Percentiles rank a stretch among this genome's conserved stretches.
These are phyloP conservation scores for Ustilago trichophora DNA, from an alignment of 1,284 basidiomycete genomes.

Conservation along the genomic window DNA sequence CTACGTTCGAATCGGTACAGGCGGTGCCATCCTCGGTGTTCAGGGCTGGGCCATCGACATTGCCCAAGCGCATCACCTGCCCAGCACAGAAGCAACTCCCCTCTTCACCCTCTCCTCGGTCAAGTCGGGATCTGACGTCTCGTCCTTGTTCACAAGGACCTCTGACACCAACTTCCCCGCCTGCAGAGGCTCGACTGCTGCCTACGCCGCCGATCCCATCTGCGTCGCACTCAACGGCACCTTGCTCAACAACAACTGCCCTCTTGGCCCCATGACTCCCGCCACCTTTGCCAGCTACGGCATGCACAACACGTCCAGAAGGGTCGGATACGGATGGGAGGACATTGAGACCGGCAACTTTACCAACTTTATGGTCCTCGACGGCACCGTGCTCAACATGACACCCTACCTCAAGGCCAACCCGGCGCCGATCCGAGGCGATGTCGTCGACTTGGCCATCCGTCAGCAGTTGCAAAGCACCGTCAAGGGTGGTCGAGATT, in stretches of 20 bases:
- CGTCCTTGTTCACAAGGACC: slow-evolving; percentile 74
- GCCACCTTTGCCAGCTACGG: slow-evolving; percentile 32
- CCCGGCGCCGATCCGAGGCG: slow-evolving; percentile 75
- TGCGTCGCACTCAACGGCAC: slow-evolving; percentile 70
- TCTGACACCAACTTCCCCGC: slow-evolving; percentile 69
- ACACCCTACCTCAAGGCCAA: slow-evolving; percentile 83
- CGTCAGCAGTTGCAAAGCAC: slow-evolving; percentile 74
- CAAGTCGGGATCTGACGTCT: slow-evolving; percentile 83
- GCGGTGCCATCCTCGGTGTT: slow-evolving; percentile 73
- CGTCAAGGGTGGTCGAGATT: slow-evolving; percentile 79
- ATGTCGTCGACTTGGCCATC: slow-evolving; percentile 83
- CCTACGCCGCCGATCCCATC: slow-evolving; percentile 78
- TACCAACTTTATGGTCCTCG: slow-evolving; percentile 73
- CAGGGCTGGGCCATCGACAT: slow-evolving; percentile 82
- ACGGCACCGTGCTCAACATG: slow-evolving; percentile 94
- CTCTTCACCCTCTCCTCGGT: slow-evolving; percentile 71
- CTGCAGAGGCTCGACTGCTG: slow-evolving; percentile 68
- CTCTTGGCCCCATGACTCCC: slow-evolving; percentile 68
- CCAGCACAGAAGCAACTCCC: slow-evolving; percentile 70
- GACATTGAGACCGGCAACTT: slow-evolving; percentile 51
- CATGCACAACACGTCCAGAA: slow-evolving; percentile 41
- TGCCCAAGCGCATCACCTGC: slow-evolving; percentile 70
- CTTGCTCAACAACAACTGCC: slow-evolving; percentile 69
- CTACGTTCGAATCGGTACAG: slow-evolving; percentile 45
- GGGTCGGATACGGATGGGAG: slow-evolving; percentile 62